Evolutionary conservation across 192 early-diverging fungal genomes (phyloP).

Genomic region (Mortierella hygrophila): DNA sequence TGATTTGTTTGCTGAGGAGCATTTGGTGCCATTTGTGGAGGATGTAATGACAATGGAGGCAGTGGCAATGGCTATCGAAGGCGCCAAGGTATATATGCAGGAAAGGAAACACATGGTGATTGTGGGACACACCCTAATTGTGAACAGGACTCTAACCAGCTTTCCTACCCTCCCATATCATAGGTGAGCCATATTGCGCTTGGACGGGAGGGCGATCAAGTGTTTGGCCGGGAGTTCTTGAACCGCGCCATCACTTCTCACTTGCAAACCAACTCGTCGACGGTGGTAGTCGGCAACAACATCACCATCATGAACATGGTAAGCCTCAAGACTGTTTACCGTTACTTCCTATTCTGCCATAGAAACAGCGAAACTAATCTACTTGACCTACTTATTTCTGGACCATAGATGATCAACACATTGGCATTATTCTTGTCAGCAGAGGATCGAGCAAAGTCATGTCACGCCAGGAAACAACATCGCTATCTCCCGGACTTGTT

Average conservation of each 20-base stretch:
- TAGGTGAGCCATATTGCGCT: constrained; percentile 65
- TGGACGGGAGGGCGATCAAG: constrained; percentile 53
- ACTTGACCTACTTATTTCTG: background rate
- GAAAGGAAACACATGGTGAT: too few relatives aligned
- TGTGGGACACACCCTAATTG: background rate
- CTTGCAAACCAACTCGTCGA: constrained; percentile 63
- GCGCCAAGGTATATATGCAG: constrained; percentile 57
- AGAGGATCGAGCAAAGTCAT: constrained; percentile 63
- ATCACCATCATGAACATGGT: constrained; percentile 70
- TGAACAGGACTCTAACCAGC: background rate
- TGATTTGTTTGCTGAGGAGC: constrained; percentile 60
- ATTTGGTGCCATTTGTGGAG: constrained; percentile 63
- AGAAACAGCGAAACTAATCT: too few relatives aligned
- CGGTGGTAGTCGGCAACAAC: constrained; percentile 62
- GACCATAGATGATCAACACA: constrained; percentile 63
- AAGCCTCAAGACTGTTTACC: background rate
- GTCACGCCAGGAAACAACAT: constrained; percentile 66
- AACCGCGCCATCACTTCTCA: constrained; percentile 65
- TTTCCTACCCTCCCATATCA: background rate
- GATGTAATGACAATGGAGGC: constrained; percentile 67
- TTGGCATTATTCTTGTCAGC: constrained; percentile 61
- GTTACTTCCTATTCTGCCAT: too few relatives aligned
- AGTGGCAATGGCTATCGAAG: constrained; percentile 63
- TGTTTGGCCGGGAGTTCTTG: constrained; percentile 60
- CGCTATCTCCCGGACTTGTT: constrained; percentile 64